Percentiles rank a stretch among this genome's conserved stretches.
Conservation (phyloP, 495 filamentous ascomycete species). For the Xylaria scruposa region DNA sequence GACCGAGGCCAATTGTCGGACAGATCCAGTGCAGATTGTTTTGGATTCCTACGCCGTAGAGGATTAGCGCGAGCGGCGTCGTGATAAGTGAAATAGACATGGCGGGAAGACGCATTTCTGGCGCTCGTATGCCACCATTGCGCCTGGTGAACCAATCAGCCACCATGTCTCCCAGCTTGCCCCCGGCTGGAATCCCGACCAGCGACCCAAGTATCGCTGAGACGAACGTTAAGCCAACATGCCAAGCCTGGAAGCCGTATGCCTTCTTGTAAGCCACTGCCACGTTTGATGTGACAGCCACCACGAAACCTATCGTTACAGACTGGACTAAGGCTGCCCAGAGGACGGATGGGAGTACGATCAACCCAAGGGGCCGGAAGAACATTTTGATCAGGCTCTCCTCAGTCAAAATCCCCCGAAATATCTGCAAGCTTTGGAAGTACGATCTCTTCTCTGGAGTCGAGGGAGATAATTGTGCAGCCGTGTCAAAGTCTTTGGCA, state of each 20-base stretch:
- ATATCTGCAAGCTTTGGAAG: conserved; percentile 42
- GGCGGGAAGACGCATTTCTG: conserved; percentile 62
- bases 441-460: neutral
- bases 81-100: conserved; percentile 53
- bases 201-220: conserved; percentile 56
- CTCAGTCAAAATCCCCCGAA: conserved; percentile 47
- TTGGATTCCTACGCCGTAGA: conserved; percentile 61
- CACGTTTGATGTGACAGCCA: conserved; percentile 60
- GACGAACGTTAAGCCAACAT: conserved; percentile 58
- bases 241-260: conserved; percentile 56
- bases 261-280: conserved; percentile 51
- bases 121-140: conserved; percentile 59
- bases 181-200: conserved; percentile 57
- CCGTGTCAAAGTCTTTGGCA: neutral
- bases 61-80: conserved; percentile 52
- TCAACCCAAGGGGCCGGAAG: conserved; percentile 54
- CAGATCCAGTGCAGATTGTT: conserved; percentile 61
- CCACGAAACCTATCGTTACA: conserved; percentile 61
- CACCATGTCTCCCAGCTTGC: conserved; percentile 56
- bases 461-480: neutral
- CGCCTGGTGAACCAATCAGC: conserved; percentile 59
- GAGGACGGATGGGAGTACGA: conserved; percentile 57
- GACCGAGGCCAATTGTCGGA: conserved; percentile 57
- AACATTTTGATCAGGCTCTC: conserved; percentile 56
- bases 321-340: conserved; percentile 57